Conservation (phyloP, 768 basidiomycete genomes). For the Tubosaeta sp. region DNA sequence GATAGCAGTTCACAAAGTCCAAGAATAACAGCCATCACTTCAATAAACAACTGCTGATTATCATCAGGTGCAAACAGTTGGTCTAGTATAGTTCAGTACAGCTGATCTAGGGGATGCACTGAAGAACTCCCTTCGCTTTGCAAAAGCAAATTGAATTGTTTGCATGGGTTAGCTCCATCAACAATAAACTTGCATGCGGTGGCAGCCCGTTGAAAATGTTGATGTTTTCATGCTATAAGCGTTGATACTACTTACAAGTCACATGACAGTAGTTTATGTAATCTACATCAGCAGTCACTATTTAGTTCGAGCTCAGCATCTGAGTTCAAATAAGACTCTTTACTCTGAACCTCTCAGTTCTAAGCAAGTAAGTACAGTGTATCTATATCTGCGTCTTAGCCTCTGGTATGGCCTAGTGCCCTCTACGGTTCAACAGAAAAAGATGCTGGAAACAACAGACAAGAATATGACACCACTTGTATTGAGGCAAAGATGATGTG, state of each 20-base stretch:
- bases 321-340: too few species aligned
- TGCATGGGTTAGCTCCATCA: neutral
- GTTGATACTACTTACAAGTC: too few species aligned
- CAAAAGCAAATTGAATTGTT: neutral
- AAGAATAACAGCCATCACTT: neutral
- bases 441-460: neutral
- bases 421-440: too few species aligned
- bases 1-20: neutral
- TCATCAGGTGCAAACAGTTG: neutral
- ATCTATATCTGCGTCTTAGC: too few species aligned
- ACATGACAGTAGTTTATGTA: too few species aligned
- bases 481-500: neutral
- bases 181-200: neutral
- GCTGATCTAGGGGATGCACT: neutral
- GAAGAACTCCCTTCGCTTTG: neutral
- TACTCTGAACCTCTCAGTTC: too few species aligned
- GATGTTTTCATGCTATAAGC: too few species aligned
- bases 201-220: too few species aligned
- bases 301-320: too few species aligned
- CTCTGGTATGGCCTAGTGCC: too few species aligned
- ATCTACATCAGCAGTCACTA: too few species aligned
- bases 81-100: neutral
- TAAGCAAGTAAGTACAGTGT: too few species aligned
- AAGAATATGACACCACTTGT: neutral
- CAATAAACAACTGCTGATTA: neutral